A percentile compares a stretch with the other conserved stretches of the same genome.
Evolutionary conservation across 805 yeast genomes (phyloP).

Genomic region (Teunomyces gatunensis): DNA sequence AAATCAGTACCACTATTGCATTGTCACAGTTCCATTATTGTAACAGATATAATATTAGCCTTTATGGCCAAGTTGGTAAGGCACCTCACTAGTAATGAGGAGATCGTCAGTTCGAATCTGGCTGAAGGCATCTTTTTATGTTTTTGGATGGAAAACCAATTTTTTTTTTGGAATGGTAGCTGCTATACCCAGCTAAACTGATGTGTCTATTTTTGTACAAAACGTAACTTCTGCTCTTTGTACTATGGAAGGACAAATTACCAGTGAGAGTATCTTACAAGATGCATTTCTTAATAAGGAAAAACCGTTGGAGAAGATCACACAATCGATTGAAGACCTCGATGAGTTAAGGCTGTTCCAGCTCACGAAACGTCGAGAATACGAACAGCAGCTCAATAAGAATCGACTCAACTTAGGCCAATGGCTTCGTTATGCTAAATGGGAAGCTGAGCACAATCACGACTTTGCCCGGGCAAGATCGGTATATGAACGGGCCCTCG

Average conservation of each 20-base stretch:
- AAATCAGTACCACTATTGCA: too few species aligned
- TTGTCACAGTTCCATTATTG: not conserved
- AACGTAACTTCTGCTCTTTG: not conserved
- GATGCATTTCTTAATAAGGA: slow-evolving; percentile 31
- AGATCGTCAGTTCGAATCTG: slow-evolving; percentile 20
- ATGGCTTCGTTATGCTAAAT: slow-evolving; percentile 89
- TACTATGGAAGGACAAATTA: slow-evolving; percentile 15
- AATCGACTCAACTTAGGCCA: slow-evolving; percentile 80
- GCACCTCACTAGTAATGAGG: slow-evolving; percentile 20
- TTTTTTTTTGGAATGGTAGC: not conserved
- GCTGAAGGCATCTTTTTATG: slow-evolving; percentile 15
- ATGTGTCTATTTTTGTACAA: not conserved
- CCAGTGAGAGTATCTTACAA: slow-evolving; percentile 36
- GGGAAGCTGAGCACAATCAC: slow-evolving; percentile 74
- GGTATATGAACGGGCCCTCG: slow-evolving; percentile 81
- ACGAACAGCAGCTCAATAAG: slow-evolving; percentile 81
- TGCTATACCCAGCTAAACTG: not conserved
- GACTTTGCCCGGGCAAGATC: slow-evolving; percentile 81
- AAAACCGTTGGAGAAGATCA: slow-evolving; percentile 24
- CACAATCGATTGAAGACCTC: slow-evolving; percentile 52
- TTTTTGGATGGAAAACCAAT: not conserved
- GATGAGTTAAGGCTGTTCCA: slow-evolving; percentile 81
- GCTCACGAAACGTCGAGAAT: slow-evolving; percentile 73
- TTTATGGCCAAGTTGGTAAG: slow-evolving; percentile 18
- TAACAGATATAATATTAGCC: slow-evolving; percentile 3